Conservation (phyloP, 768 basidiomycete genomes). For the Asterophora parasitica region DNA sequence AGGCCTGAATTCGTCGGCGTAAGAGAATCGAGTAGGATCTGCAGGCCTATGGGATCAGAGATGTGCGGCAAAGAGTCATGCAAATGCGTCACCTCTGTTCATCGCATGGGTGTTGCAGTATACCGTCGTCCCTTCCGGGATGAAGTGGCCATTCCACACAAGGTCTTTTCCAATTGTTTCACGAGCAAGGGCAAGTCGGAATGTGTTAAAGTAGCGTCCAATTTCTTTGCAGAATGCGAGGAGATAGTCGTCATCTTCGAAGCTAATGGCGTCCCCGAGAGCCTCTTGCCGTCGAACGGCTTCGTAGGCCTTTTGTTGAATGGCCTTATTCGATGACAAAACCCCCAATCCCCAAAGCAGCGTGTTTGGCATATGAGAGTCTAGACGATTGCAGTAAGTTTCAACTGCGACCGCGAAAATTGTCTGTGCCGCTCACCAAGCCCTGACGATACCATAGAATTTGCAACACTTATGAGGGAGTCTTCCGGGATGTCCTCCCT, state of each 20-base stretch:
- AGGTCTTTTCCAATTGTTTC: constrained; percentile 16
- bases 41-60: no score
- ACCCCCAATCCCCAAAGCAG: constrained; percentile 15
- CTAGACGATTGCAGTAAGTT: not conserved
- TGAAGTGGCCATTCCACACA: constrained; percentile 14
- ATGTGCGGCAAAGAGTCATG: no score
- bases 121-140: constrained; percentile 14
- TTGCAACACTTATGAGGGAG: constrained; percentile 13
- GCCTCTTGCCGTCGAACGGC: constrained; percentile 10
- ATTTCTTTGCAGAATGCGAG: constrained; percentile 15
- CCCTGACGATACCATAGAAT: constrained; percentile 18
- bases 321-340: constrained; percentile 8
- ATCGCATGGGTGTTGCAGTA: constrained; percentile 16
- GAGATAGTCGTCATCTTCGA: constrained; percentile 12
- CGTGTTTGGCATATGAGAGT: constrained; percentile 16
- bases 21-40: constrained; percentile 12
- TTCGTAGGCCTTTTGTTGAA: constrained; percentile 14
- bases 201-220: constrained; percentile 15
- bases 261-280: constrained; percentile 6
- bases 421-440: not conserved
- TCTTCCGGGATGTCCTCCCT: constrained; percentile 13
- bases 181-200: constrained; percentile 12
- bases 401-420: not conserved
- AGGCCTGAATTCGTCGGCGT: constrained; percentile 13
- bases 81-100: constrained; percentile 4